phyloP scores from a whole-genome alignment of 768 basidiomycete genomes.

The Lentinula sp. region DNA sequence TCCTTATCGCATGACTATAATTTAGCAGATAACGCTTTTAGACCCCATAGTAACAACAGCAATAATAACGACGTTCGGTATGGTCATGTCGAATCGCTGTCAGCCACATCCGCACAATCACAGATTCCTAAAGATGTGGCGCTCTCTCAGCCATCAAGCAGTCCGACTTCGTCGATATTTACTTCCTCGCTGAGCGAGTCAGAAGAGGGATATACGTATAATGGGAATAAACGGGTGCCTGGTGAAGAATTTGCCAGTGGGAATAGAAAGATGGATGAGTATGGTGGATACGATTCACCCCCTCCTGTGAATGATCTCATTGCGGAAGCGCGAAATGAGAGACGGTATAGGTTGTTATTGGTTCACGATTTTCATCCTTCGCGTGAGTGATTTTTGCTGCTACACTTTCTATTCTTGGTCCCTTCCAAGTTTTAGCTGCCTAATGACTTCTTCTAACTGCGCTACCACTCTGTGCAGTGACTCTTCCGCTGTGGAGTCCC shows the following conservation, averaged over 20 bases:
- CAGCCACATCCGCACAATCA: constrained; percentile 4
- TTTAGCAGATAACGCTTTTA: too few species aligned
- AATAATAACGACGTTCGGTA: background rate
- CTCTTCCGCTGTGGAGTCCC: constrained; percentile 68
- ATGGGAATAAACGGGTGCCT: background rate
- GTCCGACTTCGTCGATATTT: constrained; percentile 22
- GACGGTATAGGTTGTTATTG: constrained; percentile 60
- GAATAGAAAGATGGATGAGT: constrained; percentile 10
- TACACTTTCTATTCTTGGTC: background rate
- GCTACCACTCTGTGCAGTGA: constrained; percentile 31
- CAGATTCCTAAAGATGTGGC: constrained; percentile 32
- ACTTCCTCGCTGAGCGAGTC: constrained; percentile 19
- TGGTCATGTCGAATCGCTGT: background rate
- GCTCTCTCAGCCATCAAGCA: constrained; percentile 21
- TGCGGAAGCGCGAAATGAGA: constrained; percentile 49
- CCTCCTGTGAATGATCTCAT: constrained; percentile 28
- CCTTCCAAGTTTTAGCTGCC: background rate
- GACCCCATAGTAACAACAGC: too few species aligned
- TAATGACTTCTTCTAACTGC: background rate
- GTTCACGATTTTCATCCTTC: constrained; percentile 67
- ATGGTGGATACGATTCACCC: constrained; percentile 32
- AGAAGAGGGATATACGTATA: constrained; percentile 2
- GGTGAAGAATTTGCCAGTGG: background rate
- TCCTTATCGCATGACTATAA: background rate
- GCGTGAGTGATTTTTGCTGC: constrained; percentile 32